These are phyloP conservation scores for Chalciporus piperatus DNA, from an alignment of 768 basidiomycete species.

Conservation along the genomic window DNA sequence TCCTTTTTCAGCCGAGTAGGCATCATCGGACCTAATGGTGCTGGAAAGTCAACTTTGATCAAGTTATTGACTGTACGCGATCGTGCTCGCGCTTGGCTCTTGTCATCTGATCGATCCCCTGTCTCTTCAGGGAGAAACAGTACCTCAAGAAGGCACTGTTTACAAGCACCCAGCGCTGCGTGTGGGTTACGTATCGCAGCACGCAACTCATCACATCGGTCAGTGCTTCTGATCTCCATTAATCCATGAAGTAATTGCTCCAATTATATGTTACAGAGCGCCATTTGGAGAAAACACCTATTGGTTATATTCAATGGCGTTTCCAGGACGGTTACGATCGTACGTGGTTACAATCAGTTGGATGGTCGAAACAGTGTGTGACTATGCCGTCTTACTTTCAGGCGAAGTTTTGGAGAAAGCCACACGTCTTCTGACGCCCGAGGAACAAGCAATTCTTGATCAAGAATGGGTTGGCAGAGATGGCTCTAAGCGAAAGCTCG, in stretches of 20 bases:
- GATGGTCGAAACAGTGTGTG: conserved; percentile 6
- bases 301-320: conserved; percentile 97
- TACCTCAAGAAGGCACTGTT: conserved; percentile 86
- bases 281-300: conserved; percentile 94
- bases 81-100: conserved; percentile 3
- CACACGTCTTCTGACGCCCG: conserved; percentile 85
- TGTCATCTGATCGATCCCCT: conserved; percentile 9
- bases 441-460: conserved; percentile 76
- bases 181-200: conserved; percentile 96
- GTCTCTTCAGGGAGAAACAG: conserved; percentile 72
- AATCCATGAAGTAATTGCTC: conserved; percentile 12
- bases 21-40: conserved; percentile 90
- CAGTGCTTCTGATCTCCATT: conserved; percentile 19
- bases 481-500: conserved; percentile 86
- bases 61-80: conserved; percentile 79
- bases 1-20: conserved; percentile 71
- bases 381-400: conserved; percentile 29
- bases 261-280: conserved; percentile 49
- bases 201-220: conserved; percentile 96
- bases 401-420: conserved; percentile 90
- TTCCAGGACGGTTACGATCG: conserved; percentile 99
- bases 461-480: conserved; percentile 89
- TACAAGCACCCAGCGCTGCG: conserved; percentile 94
- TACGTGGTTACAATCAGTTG: conserved; percentile 37
- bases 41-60: conserved; percentile 94